Percentiles rank a stretch among this genome's conserved stretches.
phyloP scores from a whole-genome alignment of 805 yeast species.

The Metschnikowia colocasiae region DNA sequence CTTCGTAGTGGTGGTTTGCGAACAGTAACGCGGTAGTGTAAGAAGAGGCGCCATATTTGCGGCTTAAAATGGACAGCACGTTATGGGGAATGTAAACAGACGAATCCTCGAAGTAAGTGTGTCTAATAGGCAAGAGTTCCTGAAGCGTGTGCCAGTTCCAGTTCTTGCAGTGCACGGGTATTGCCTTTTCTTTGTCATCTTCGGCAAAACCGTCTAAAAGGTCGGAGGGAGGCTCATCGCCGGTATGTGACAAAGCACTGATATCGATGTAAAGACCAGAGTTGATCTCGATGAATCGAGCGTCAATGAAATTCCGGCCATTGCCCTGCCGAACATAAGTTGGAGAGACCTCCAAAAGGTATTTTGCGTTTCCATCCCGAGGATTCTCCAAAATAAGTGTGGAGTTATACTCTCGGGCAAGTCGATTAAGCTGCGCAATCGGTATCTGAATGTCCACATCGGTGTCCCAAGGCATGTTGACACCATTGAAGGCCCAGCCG shows the following conservation, averaged over 20 bases:
- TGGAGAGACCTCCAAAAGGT: conserved; percentile 21
- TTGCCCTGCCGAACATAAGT: conserved; percentile 20
- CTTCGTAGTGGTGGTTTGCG: conserved; percentile 35
- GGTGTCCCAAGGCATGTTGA: conserved; percentile 21
- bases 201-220: conserved; percentile 4
- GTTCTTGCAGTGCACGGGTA: conserved; percentile 35
- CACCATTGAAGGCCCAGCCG: conserved; percentile 21
- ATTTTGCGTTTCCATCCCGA: conserved; percentile 18
- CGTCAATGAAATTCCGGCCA: conserved; percentile 21
- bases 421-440: conserved; percentile 16
- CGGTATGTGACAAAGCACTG: conserved; percentile 15
- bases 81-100: conserved; percentile 35
- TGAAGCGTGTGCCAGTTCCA: conserved; percentile 38
- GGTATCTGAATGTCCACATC: conserved; percentile 20
- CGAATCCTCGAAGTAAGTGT: conserved; percentile 36
- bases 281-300: conserved; percentile 27
- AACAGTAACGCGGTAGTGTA: conserved; percentile 27
- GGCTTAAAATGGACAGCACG: conserved; percentile 25
- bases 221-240: conserved; percentile 10
- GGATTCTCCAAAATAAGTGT: conserved; percentile 19
- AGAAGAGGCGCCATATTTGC: conserved; percentile 32
- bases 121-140: conserved; percentile 35
- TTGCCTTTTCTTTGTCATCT: conserved; percentile 8
- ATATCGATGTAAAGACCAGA: conserved; percentile 34
- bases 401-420: conserved; percentile 13